Percentiles rank a stretch among this genome's conserved stretches.
Conservation (phyloP, 805 yeast species). For the Kluyveromyces siamensis region DNA sequence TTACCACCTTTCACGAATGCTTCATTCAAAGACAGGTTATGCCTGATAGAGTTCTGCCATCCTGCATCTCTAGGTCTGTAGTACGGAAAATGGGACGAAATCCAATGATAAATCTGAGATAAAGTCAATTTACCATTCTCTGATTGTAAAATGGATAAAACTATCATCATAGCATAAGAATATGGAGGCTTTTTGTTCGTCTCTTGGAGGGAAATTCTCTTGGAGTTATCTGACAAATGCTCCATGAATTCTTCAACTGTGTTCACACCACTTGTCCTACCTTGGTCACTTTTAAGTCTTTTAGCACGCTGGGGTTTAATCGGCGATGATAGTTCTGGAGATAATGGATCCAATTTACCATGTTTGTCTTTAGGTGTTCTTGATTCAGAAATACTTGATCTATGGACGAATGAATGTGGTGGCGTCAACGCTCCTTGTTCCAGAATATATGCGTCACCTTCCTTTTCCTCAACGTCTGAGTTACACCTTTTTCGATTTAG, state of each 20-base stretch:
- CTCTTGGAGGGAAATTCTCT: constrained; percentile 8
- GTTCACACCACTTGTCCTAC: constrained; percentile 23
- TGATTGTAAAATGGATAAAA: constrained; percentile 85
- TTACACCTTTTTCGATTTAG: background rate
- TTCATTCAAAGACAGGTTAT: constrained; percentile 84
- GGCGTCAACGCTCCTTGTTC: constrained; percentile 11
- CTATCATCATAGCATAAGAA: constrained; percentile 88
- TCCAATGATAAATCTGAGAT: constrained; percentile 88
- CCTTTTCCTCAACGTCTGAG: background rate
- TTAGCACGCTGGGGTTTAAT: constrained; percentile 21
- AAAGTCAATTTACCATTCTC: constrained; percentile 60
- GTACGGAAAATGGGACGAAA: constrained; percentile 72
- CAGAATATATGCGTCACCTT: background rate
- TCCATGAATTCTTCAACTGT: constrained; percentile 22
- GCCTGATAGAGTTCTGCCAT: constrained; percentile 97
- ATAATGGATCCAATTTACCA: constrained; percentile 14
- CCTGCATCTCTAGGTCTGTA: constrained; percentile 83
- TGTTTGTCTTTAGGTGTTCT: constrained; percentile 4
- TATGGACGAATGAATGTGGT: constrained; percentile 21
- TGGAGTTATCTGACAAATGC: constrained; percentile 11
- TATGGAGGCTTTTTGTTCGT: constrained; percentile 67
- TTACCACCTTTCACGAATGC: constrained; percentile 85
- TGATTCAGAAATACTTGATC: constrained; percentile 2
- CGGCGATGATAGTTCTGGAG: constrained; percentile 28
- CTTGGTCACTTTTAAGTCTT: constrained; percentile 22